Conservation (phyloP, 495 filamentous ascomycete species). For the Aspergillus cristatus region DNA sequence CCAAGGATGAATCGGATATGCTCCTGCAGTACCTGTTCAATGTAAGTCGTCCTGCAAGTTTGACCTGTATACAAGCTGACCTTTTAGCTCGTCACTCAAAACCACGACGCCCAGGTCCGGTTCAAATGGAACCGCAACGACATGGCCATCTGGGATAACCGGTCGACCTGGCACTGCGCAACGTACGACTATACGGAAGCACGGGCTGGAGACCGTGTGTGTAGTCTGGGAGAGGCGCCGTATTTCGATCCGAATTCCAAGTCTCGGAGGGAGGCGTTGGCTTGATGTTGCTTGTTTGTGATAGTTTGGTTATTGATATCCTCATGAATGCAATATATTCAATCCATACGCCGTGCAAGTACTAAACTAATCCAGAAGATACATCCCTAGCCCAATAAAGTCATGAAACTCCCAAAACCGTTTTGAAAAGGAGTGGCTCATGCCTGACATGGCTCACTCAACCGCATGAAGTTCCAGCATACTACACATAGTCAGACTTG, state of each 20-base stretch:
- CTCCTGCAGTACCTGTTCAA: conserved; percentile 31
- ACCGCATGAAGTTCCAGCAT: conserved; percentile 47
- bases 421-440: too few relatives aligned
- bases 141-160: conserved; percentile 71
- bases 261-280: conserved; percentile 19
- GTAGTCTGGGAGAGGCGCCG: conserved; percentile 55
- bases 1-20: conserved; percentile 23
- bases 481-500: conserved; percentile 27
- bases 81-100: conserved; percentile 48
- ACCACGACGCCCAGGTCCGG: conserved; percentile 68
- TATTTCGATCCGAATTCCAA: conserved; percentile 47
- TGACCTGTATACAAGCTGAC: background rate
- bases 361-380: too few relatives aligned
- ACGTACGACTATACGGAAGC: conserved; percentile 52
- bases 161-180: conserved; percentile 58
- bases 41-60: conserved; percentile 17
- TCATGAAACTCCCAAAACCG: too few relatives aligned
- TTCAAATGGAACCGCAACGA: conserved; percentile 54
- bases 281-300: background rate
- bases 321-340: background rate
- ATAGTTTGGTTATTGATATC: too few relatives aligned
- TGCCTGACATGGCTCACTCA: conserved; percentile 24
- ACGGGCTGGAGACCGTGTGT: conserved; percentile 48
- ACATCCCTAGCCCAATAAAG: too few relatives aligned
- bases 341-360: background rate